Evolutionary conservation across 345 rosid genomes (phyloP), one percentile per base, ranked within the genome.

Genomic region (Melaleuca quinquenervia): DNA sequence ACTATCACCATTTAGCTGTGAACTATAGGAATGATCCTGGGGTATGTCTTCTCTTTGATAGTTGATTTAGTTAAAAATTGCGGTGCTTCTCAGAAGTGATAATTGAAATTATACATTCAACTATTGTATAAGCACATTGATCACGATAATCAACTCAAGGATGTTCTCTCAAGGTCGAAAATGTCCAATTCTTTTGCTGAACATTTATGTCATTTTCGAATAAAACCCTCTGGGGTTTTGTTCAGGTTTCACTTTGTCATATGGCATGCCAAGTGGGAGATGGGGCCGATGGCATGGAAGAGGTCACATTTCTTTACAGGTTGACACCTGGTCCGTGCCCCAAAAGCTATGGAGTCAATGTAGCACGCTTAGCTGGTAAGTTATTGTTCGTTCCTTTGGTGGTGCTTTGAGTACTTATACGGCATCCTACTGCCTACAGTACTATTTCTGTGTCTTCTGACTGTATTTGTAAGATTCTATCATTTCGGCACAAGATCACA

Each of bases 291-390:
- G 98, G 96, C 89, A 86, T 89, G 24, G 98, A 97, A 86, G 98
- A 96, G 88, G 98, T 97, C 44, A 94, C 97, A 32, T 97, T 96
- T 89, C 99, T 96, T 55, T 94, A 96, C 88, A 92, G 96, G 88
- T 88, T 97, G 90, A 94, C 91, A 15, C 85, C 90, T 78, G 99
- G 99, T 84, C 95, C 95, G 78, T 97, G 99, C 90, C 99, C 99
- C 58, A 97, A 96, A 91, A 97, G 99, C 91, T 95, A 96, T 84
- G 99, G 99, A 84, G 97, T 96, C 87, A 97, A 96, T 84, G 98
- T 97, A 88, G 99, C 99, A 82, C 93, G 98, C 86, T 90, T 97
- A 88, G 99, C 99, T 78, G 99, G 99, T 94, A 92, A 87, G 82
- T 32, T 87, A 58, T 64, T 76, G 74, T 51, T 18, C 54, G 44